Base-by-base conservation (phyloP, 2,329 filamentous ascomycete species). In the Monosporascus sp. region DNA sequence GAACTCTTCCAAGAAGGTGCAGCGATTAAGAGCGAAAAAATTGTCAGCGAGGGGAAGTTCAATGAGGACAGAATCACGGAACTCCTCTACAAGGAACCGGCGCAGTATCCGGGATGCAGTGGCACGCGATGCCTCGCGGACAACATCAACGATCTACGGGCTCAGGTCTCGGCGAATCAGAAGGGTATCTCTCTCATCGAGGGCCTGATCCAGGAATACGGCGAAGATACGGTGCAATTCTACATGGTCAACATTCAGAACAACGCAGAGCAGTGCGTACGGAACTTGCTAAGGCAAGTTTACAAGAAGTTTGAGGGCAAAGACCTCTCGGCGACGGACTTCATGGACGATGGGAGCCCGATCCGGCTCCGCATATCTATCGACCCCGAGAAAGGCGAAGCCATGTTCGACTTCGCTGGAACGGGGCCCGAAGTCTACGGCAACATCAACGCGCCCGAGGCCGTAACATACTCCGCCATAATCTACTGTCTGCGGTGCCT, bases 91-190 rank as follows among this genome's bases (percentile, higher is more conserved):
- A 77, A 84, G 18, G 86, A 89, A 58, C 88, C 88, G 0, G 85
- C 86, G 0, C 77, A 86, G 59, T 85, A 87, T 60, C 81, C 83
- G 1, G 88, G 85, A 1, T 90, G 87, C 67, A 86, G 82, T 50
- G 88, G 88, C 2, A 89, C 88, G 1, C 74, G 88, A 48, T 90
- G 88, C 67, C 71, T 90, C 2, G 84, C 82, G 20, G 88, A 91
- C 64, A 91, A 91, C 62, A 74, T 91, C 59, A 90, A 89, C 48
- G 88, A 91, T 65, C 74, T 91, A n/a, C 88, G 90, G 67, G 88
- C 88, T 0, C 88, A 90, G 64, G 83, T 91, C 25, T 88, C 88
- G 0, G 87, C 87, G 7, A 91, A 91, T 60, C 86, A 89, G 62
- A 89, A 89, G 58, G 88, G 88, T 7, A 90, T 90, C 60, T 86